Conservation (phyloP, 208 protist genomes). For the Willaertia magna region DNA sequence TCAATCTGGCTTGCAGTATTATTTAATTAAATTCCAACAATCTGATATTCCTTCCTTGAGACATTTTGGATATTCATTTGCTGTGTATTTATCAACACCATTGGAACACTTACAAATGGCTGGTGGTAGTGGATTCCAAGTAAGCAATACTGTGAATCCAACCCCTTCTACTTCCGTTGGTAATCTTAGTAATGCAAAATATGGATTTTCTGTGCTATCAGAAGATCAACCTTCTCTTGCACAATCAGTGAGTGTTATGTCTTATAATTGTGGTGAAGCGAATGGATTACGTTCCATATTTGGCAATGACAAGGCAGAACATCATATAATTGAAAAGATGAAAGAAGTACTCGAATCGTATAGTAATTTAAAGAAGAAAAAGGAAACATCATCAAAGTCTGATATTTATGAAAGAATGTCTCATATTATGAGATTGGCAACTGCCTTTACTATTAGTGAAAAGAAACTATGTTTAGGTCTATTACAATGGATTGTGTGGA, state of each 20-base stretch:
- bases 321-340: neutral
- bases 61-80: neutral
- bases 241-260: neutral
- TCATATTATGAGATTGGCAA: neutral
- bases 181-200: neutral
- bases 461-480: neutral
- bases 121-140: too few species aligned
- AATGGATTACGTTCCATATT: neutral
- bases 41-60: neutral
- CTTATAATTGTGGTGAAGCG: neutral
- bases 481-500: conserved; percentile 1
- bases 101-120: neutral
- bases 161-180: too few species aligned
- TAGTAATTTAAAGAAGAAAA: too few species aligned
- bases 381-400: neutral
- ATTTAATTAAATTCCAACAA: neutral
- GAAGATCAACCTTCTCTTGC: neutral
- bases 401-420: neutral
- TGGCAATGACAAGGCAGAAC: neutral
- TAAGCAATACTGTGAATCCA: too few species aligned
- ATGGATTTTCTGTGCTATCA: neutral
- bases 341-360: neutral
- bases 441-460: neutral
- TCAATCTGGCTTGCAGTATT: neutral
- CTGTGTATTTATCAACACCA: neutral